Percentiles rank a stretch among this genome's conserved stretches.
Conservation (phyloP, 345 rosid genomes). For the Gossypium turneri region DNA sequence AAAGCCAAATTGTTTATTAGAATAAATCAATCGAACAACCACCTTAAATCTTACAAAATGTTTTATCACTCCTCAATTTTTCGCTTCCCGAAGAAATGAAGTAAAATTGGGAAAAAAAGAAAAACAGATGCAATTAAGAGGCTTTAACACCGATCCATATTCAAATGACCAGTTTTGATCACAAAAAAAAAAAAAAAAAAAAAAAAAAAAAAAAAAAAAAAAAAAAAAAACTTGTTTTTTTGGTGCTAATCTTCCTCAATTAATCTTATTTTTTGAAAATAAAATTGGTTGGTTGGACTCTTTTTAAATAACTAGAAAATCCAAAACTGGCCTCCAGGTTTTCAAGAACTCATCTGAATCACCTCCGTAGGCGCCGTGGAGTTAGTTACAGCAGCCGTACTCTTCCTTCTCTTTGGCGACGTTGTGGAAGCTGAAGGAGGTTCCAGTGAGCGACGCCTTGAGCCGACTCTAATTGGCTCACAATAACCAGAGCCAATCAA, state of each 20-base stretch:
- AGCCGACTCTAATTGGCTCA: slow-evolving; percentile 41
- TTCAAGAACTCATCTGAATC: slow-evolving; percentile 8
- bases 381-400: not conserved
- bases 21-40: not conserved
- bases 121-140: not conserved
- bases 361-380: not conserved
- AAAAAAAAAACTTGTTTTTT: too few relatives aligned
- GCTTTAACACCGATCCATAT: not conserved
- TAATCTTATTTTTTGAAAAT: not conserved
- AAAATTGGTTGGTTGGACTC: not conserved
- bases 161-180: not conserved
- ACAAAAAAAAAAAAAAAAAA: too few relatives aligned
- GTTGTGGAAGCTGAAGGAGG: not conserved
- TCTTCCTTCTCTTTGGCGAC: slow-evolving; percentile 4
- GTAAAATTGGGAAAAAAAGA: not conserved
- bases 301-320: not conserved
- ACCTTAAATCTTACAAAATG: not conserved
- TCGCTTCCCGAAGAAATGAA: not conserved
- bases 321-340: slow-evolving; percentile 3
- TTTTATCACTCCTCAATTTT: not conserved
- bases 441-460: slow-evolving; percentile 36
- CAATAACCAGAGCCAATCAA: slow-evolving; percentile 36
- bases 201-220: too few relatives aligned
- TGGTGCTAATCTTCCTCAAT: not conserved
- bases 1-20: not conserved